Conservation (phyloP, 192 early-diverging fungal species). For the Backusella mclennaniae region DNA sequence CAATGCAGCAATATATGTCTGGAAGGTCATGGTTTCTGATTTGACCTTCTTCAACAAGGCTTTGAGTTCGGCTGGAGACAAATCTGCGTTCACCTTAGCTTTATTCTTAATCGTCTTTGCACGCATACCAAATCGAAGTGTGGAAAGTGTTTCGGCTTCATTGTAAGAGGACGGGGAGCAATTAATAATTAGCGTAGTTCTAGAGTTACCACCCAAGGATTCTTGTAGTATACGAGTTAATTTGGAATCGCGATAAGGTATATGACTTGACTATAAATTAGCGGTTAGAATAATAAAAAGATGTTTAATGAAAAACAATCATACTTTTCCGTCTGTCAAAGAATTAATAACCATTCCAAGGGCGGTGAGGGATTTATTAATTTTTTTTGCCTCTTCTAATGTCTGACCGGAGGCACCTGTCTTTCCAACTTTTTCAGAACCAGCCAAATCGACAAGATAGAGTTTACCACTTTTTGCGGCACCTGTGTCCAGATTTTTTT, state of each 20-base stretch:
- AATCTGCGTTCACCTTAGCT: constrained; percentile 98
- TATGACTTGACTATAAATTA: constrained; percentile 81
- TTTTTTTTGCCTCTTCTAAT: constrained; percentile 99
- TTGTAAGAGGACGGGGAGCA: constrained; percentile 99
- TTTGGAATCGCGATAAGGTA: constrained; percentile 99
- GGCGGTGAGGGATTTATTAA: constrained; percentile 97
- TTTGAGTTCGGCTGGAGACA: constrained; percentile 94
- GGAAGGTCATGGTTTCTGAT: constrained; percentile 73
- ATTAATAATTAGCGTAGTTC: constrained; percentile 99
- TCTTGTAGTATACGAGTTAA: constrained; percentile 99
- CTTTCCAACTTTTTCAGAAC: constrained; percentile 98
- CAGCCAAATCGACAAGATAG: constrained; percentile 98
- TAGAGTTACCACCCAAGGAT: constrained; percentile 98
- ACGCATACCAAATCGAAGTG: constrained; percentile 95
- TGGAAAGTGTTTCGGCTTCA: constrained; percentile 91
- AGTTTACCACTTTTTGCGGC: constrained; percentile 89
- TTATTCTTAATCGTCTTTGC: constrained; percentile 99
- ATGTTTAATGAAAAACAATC: neutral
- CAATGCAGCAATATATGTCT: constrained; percentile 79
- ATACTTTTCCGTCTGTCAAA: constrained; percentile 94
- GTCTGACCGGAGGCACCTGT: constrained; percentile 97
- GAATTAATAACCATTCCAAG: constrained; percentile 99
- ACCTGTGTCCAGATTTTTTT: constrained; percentile 91
- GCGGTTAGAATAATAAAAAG: neutral
- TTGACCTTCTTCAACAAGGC: constrained; percentile 89